A percentile compares a stretch with the other conserved stretches of the same genome.
phyloP scores from a whole-genome alignment of 306 rosid species.

The Senna tora region DNA sequence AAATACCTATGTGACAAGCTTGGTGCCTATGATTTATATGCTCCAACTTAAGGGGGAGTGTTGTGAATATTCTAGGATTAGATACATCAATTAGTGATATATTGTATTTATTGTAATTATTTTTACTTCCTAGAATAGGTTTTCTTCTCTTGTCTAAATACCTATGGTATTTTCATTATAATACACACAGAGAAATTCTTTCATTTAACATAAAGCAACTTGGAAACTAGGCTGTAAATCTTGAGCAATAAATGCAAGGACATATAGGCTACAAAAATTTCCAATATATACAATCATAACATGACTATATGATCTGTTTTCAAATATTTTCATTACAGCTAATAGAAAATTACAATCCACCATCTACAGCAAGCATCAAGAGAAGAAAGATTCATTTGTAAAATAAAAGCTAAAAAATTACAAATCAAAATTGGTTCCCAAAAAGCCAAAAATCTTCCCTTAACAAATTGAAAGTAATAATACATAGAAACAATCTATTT shows the following conservation, averaged over 20 bases:
- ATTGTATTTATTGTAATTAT: too few species aligned
- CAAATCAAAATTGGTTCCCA: background rate
- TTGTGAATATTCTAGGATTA: too few species aligned
- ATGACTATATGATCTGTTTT: background rate
- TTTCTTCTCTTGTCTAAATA: too few species aligned
- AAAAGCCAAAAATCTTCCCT: background rate
- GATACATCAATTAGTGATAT: too few species aligned
- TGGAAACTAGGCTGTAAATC: slow-evolving; percentile 4
- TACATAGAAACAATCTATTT: background rate
- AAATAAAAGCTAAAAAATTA: background rate
- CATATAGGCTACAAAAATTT: background rate
- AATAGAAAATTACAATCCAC: background rate
- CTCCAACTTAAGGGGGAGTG: too few species aligned
- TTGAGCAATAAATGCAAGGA: slow-evolving; percentile 1
- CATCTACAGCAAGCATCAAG: background rate
- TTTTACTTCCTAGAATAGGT: too few species aligned
- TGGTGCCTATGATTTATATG: too few species aligned
- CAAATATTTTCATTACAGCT: background rate
- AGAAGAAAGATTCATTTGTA: background rate
- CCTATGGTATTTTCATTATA: too few species aligned
- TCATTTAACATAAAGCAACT: too few species aligned
- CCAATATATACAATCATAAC: background rate
- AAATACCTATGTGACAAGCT: too few species aligned
- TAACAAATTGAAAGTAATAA: background rate
- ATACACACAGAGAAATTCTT: too few species aligned